Base-by-base conservation (phyloP, 108 stramenopile genomes). In the Aurantiochytrium sp. region DNA sequence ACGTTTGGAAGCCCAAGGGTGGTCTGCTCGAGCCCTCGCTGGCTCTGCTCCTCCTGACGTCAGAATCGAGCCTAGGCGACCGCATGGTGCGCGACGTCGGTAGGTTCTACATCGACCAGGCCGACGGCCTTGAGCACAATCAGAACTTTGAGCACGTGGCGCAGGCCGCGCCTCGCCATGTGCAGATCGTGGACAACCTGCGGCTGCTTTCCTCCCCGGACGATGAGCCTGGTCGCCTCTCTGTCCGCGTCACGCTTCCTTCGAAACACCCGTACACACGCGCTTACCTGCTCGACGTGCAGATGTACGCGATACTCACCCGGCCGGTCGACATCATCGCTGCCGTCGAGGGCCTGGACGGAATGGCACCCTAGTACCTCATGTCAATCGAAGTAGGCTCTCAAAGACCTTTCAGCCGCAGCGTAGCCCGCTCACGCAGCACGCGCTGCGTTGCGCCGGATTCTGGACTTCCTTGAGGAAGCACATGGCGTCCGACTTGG, bases 1-100 rank as follows among this genome's bases (percentile, higher is more conserved):
- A 81, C 2, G 42, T 81, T 15, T 81, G 39, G 42, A 81, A 41
- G 45, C 73, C 73, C 73, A 81, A 48, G 45, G 73, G 73, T 2
- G 73, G 73, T 39, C 39, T 81, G 6, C n/a, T 81, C 24, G 73
- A 81, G 73, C 73, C 73, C 30, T 37, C 73, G 39, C 73, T 81
- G 8, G 73, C 42, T 2, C 42, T 48, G 6, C 12, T 81, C 6
- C 45, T 81, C n/a, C 0, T 81, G 21, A 81, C n/a, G 42, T 8
- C n/a, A 12, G 12, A 37, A 37, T 27, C 39, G 45, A 12, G n/a
- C 19, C 42, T 48, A 6, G 42, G 36, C 36, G 45, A 41, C 10
- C 73, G 21, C 24, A 12, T 81, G 6, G 8, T 6, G 24, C 39
- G 73, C 10, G 73, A 81, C 39, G 30, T 2, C 73, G 34, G 34